Evolutionary conservation across 108 stramenopile species (phyloP), one percentile per base, ranked within the genome.

Genomic region (Discostella stelligeroides): DNA sequence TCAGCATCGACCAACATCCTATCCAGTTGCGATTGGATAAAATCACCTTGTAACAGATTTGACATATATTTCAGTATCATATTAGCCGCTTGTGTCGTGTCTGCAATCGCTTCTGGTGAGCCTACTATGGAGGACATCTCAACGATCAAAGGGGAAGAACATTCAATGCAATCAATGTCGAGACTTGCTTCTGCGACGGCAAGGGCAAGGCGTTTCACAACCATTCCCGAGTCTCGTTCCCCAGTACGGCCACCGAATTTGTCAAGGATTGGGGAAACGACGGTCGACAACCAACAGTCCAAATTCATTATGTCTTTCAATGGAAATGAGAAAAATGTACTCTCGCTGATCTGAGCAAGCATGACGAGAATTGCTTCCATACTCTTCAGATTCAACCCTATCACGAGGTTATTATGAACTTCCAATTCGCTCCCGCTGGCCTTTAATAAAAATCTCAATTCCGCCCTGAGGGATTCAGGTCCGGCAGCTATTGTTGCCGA

Each of bases 221-320:
- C 72, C 28, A 85, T 66, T 41, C 80, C 84, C 14, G 67, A 54
- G 34, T 77, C 75, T 24, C 25, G 42, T 13, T 60, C 59, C 18
- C 63, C 76, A 10, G 60, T 17, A 34, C 83, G 64, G 25, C 88
- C 60, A 13, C 92, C 92, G 29, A 66, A 63, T 21, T 60, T 27
- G 47, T 89, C 78, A 9, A 90, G 79, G 1, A 59, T 30, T 10
- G 89, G 88, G 4, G 83, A 74, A 7, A 84, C 84, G 12, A 91
- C 72, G 10, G 85, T 91, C 48, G 92, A 81, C 15, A 91, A 66
- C 89, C 89, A 94, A 63, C 92, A 94, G 55, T 94, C 64, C 7
- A 85, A 12, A 65, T 94, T 83, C 45, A 83, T 51, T 1, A 85
- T 27, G 63, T 84, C 84, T 25, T 75, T 62, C 12, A 94, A 57